These are phyloP conservation scores for Trypanosoma boissoni DNA, from an alignment of 208 protist species.

Conservation along the genomic window DNA sequence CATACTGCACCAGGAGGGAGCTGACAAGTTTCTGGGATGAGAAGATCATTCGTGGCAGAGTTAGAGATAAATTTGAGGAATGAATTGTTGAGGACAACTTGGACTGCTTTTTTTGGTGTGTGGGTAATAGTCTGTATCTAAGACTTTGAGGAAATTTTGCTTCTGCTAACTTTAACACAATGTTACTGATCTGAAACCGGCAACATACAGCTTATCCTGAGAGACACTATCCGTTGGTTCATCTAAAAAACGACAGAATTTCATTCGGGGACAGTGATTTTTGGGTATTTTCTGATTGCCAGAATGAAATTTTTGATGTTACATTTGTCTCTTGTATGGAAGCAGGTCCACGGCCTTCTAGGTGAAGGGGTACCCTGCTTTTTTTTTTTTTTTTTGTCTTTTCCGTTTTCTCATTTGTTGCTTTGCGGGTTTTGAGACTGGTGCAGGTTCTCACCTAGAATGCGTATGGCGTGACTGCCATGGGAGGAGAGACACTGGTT, in stretches of 20 bases:
- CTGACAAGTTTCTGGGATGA: neutral
- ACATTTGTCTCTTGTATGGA: slow-evolving; percentile 37
- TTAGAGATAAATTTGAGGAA: neutral
- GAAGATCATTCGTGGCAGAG: neutral
- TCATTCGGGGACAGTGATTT: slow-evolving; percentile 74
- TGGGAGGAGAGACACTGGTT: slow-evolving; percentile 73
- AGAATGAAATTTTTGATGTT: slow-evolving; percentile 55
- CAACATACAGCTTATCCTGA: slow-evolving; percentile 29
- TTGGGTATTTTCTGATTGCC: slow-evolving; percentile 87
- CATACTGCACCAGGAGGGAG: neutral
- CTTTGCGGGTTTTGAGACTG: slow-evolving; percentile 72
- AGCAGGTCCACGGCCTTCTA: slow-evolving; percentile 11
- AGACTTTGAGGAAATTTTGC: slow-evolving; percentile 32
- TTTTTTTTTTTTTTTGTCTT: slow-evolving; percentile 33
- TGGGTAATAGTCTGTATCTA: slow-evolving; percentile 53
- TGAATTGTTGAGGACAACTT: slow-evolving; percentile 19
- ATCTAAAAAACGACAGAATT: slow-evolving; percentile 42
- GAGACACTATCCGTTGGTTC: slow-evolving; percentile 9
- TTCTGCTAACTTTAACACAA: slow-evolving; percentile 50
- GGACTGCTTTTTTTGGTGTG: slow-evolving; percentile 65
- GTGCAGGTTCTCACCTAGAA: slow-evolving; percentile 89
- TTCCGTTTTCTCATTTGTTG: slow-evolving; percentile 41
- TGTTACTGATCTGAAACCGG: slow-evolving; percentile 65
- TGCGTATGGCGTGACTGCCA: slow-evolving; percentile 87
- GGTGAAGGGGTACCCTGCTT: slow-evolving; percentile 21